Percentiles rank a stretch among this genome's conserved stretches.
Conservation (phyloP, 1,139 yeast genomes). For the Taphrina populina region DNA sequence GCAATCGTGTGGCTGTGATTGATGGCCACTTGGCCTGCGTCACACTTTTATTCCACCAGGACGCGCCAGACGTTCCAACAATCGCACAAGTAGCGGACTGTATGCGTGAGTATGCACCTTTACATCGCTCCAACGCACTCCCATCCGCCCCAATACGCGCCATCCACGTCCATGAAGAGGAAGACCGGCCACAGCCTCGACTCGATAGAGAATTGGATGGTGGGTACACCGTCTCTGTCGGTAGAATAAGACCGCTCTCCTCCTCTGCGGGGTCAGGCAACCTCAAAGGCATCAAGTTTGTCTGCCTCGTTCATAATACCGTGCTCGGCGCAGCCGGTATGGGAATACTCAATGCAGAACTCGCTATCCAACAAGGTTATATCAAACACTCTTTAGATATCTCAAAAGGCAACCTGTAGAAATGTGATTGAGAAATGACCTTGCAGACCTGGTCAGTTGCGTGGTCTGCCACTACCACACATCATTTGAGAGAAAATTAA, state of each 20-base stretch:
- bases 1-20: slow-evolving; percentile 94
- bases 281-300: slow-evolving; percentile 79
- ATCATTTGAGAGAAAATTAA: too few species aligned
- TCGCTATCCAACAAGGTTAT: slow-evolving; percentile 71
- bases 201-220: slow-evolving; percentile 92
- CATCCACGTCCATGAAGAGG: slow-evolving; percentile 85
- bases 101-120: slow-evolving; percentile 75
- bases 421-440: too few species aligned
- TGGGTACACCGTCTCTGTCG: slow-evolving; percentile 94
- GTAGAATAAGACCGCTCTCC: slow-evolving; percentile 78
- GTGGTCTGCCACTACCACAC: too few species aligned
- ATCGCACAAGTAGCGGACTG: slow-evolving; percentile 73
- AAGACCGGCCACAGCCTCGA: slow-evolving; percentile 96
- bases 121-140: slow-evolving; percentile 73
- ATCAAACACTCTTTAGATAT: slow-evolving; percentile 48
- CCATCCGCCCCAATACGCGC: slow-evolving; percentile 90
- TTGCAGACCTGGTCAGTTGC: too few species aligned
- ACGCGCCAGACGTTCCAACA: slow-evolving; percentile 52
- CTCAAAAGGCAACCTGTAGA: neutral
- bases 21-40: slow-evolving; percentile 99
- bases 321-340: slow-evolving; percentile 99
- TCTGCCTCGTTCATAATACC: slow-evolving; percentile 92
- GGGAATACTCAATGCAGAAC: slow-evolving; percentile 94
- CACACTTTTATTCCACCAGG: slow-evolving; percentile 73
- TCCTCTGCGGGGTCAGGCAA: slow-evolving; percentile 46